Conservation (phyloP, 495 filamentous ascomycete genomes). For the Aspergillus heteromorphus region DNA sequence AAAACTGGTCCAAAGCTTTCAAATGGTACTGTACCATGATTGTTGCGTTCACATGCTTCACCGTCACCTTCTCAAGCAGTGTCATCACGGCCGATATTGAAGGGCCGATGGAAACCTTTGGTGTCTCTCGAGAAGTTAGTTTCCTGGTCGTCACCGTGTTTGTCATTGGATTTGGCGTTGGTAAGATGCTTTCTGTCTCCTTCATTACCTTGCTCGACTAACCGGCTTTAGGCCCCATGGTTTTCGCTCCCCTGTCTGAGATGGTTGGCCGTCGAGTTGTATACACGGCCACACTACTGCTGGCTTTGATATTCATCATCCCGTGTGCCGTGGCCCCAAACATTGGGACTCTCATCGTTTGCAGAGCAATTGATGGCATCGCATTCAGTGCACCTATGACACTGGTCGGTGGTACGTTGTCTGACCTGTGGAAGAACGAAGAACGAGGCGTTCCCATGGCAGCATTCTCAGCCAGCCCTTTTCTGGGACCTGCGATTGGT, state of each 20-base stretch:
- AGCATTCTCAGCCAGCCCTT: conserved; percentile 75
- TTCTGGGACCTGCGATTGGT: conserved; percentile 67
- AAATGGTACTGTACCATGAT: conserved; percentile 68
- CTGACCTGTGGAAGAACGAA: conserved; percentile 78
- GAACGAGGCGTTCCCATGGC: conserved; percentile 82
- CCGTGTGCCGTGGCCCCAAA: conserved; percentile 72
- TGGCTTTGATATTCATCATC: conserved; percentile 72
- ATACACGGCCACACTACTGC: conserved; percentile 48
- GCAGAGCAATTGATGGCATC: conserved; percentile 70
- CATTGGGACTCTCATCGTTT: conserved; percentile 67
- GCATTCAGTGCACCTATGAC: conserved; percentile 83
- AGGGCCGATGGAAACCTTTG: conserved; percentile 54
- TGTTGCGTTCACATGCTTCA: conserved; percentile 57
- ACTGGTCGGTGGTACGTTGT: conserved; percentile 70
- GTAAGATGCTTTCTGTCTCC: conserved; percentile 29
- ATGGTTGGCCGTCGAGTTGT: conserved; percentile 63
- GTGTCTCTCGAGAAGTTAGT: conserved; percentile 60
- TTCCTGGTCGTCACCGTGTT: conserved; percentile 66
- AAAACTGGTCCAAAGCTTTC: conserved; percentile 51
- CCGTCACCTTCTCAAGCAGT: conserved; percentile 58
- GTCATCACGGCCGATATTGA: conserved; percentile 62
- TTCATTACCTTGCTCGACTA: conserved; percentile 5
- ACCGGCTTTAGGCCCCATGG: conserved; percentile 57
- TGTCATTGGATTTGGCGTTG: conserved; percentile 74
- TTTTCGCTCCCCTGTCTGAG: conserved; percentile 73